These are phyloP conservation scores for Comarum palustre DNA, from an alignment of 306 rosid species.

Conservation along the genomic window DNA sequence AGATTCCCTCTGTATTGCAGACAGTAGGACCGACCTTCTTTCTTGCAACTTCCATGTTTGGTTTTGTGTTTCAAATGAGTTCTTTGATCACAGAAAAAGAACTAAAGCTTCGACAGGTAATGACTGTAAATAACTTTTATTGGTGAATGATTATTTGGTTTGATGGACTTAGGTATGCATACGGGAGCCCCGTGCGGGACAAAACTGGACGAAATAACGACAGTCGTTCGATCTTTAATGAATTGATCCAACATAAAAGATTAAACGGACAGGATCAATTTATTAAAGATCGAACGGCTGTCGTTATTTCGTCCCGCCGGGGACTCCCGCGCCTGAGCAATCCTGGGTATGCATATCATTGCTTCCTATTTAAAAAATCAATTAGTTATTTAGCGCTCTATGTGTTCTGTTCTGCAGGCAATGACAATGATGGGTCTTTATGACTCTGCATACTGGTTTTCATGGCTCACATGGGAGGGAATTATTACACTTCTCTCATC, in stretches of 20 bases:
- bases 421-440: constrained; percentile 82
- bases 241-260: too few species aligned
- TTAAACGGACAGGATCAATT: too few species aligned
- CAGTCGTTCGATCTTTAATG: too few species aligned
- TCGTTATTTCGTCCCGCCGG: too few species aligned
- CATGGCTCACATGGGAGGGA: constrained; percentile 83
- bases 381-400: neutral
- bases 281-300: too few species aligned
- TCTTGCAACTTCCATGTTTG: constrained; percentile 78
- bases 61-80: constrained; percentile 76
- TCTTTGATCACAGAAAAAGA: constrained; percentile 76
- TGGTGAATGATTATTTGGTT: neutral
- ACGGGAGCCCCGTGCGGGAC: too few species aligned
- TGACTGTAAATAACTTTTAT: neutral
- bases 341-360: too few species aligned
- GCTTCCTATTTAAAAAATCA: neutral
- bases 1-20: constrained; percentile 36
- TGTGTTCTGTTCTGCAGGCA: constrained; percentile 43
- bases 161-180: neutral
- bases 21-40: constrained; percentile 60
- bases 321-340: too few species aligned
- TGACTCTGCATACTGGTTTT: constrained; percentile 75
- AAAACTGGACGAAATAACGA: too few species aligned
- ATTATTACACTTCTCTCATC: constrained; percentile 51
- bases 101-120: constrained; percentile 86